Conservation (phyloP, 1,139 yeast species). For the Kluyveromyces sp. region DNA sequence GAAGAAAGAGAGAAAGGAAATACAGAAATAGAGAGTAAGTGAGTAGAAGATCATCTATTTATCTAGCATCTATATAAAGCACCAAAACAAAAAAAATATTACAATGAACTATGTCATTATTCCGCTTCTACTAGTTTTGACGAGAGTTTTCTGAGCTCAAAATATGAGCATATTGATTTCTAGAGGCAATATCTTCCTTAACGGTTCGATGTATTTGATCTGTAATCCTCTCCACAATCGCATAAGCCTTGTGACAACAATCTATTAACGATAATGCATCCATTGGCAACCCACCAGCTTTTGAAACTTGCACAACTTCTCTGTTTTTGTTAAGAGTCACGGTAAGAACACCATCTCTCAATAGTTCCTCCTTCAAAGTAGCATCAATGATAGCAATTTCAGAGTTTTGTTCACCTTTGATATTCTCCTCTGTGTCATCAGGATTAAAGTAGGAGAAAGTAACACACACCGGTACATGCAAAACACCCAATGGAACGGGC, state of each 20-base stretch:
- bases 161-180: constrained; percentile 28
- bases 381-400: constrained; percentile 74
- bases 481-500: constrained; percentile 75
- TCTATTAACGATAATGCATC: constrained; percentile 65
- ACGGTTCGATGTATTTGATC: constrained; percentile 51
- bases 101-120: not conserved
- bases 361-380: constrained; percentile 63
- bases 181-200: constrained; percentile 43
- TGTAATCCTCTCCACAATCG: constrained; percentile 56
- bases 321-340: constrained; percentile 83
- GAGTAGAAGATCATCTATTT: too few species aligned
- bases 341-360: constrained; percentile 73
- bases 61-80: too few species aligned
- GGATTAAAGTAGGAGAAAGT: constrained; percentile 81
- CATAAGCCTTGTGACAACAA: constrained; percentile 60
- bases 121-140: constrained; percentile 4
- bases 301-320: constrained; percentile 82
- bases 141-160: constrained; percentile 30
- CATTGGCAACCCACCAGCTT: constrained; percentile 85
- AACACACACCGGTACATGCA: constrained; percentile 89
- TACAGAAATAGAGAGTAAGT: too few species aligned
- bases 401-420: constrained; percentile 52
- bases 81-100: not conserved
- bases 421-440: constrained; percentile 51
- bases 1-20: not conserved